Conservation (phyloP, 2,329 filamentous ascomycete species). For the Apiospora sp. region DNA sequence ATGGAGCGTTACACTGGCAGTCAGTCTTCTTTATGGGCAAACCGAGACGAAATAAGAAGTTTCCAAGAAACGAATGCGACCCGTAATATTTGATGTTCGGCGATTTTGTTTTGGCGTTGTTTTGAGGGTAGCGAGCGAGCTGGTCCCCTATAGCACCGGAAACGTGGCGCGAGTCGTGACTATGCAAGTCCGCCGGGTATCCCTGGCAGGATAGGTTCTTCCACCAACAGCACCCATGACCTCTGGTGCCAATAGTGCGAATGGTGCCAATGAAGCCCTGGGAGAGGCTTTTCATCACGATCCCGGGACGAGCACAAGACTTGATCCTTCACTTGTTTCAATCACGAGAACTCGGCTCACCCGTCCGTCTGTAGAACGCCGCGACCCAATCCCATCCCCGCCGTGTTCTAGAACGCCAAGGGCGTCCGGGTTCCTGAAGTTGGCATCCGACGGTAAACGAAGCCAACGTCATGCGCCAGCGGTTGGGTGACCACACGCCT, state of each 20-base stretch:
- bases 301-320: not conserved
- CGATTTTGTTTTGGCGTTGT: not conserved
- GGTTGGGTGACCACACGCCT: not conserved
- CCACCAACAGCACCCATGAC: slow-evolving; percentile 1
- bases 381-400: not conserved
- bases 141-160: not conserved
- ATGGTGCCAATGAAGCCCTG: too few species aligned
- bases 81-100: not conserved
- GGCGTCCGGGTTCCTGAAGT: not conserved
- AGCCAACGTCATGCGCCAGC: not conserved
- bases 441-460: slow-evolving; percentile 12
- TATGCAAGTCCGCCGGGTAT: not conserved
- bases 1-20: slow-evolving; percentile 4
- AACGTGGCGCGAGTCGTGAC: slow-evolving; percentile 20
- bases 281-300: not conserved
- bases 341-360: not conserved
- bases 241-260: too few species aligned
- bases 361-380: not conserved
- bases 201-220: not conserved
- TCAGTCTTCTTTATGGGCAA: not conserved
- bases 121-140: not conserved
- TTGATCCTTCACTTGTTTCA: not conserved
- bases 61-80: not conserved
- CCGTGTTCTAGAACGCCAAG: not conserved
- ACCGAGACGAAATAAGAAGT: not conserved